phyloP scores from a whole-genome alignment of 2,329 filamentous ascomycete genomes.

The Alternaria sp. region DNA sequence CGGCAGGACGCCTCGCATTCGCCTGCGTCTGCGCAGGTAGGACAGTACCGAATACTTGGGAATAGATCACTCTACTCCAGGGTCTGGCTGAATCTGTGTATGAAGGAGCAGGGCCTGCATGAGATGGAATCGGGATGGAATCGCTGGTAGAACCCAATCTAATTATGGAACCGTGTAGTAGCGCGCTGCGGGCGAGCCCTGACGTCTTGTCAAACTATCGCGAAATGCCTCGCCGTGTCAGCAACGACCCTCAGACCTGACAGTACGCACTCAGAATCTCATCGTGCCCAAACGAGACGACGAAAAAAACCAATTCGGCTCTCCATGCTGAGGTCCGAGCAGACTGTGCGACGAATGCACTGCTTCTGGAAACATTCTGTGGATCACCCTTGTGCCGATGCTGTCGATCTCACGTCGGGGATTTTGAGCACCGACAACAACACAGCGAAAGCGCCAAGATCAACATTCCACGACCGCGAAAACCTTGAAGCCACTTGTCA shows the following conservation, averaged over 20 bases:
- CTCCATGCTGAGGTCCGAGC: background rate
- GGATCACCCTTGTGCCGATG: background rate
- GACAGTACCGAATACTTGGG: background rate
- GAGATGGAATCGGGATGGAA: background rate
- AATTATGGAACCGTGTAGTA: background rate
- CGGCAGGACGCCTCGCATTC: background rate
- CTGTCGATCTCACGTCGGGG: conserved; percentile 2
- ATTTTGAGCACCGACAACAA: background rate
- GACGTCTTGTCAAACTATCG: background rate
- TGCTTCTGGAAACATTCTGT: background rate
- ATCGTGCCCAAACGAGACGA: background rate
- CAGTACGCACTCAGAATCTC: background rate
- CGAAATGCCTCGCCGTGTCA: background rate
- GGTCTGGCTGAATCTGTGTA: background rate
- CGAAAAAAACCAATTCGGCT: background rate
- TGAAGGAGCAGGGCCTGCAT: background rate
- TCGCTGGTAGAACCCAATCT: background rate
- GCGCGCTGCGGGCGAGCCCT: background rate
- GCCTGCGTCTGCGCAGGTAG: background rate
- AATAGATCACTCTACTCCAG: background rate
- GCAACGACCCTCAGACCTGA: background rate
- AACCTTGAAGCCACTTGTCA: background rate
- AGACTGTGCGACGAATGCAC: background rate
- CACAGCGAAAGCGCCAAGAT: background rate
- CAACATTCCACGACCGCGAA: background rate